phyloP scores from a whole-genome alignment of 495 filamentous ascomycete species.

The Hypomontagnella monticulosa region DNA sequence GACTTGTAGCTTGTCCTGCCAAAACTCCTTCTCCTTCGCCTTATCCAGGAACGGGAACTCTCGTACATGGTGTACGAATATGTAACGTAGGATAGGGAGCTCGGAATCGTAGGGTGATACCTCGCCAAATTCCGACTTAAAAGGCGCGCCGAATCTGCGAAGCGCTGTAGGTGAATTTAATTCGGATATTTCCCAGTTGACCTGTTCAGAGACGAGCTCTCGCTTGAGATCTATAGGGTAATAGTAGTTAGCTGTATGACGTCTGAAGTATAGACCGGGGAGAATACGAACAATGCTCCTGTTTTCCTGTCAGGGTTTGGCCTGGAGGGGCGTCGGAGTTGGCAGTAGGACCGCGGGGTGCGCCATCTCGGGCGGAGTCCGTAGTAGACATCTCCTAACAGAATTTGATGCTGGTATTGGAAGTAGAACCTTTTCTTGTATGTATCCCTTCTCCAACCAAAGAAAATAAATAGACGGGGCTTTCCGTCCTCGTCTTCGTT shows the following conservation, averaged over 20 bases:
- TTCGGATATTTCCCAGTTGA: slow-evolving; percentile 86
- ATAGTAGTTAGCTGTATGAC: slow-evolving; percentile 42
- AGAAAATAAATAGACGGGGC: slow-evolving; percentile 1
- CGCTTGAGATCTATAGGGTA: slow-evolving; percentile 84
- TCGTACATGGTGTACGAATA: slow-evolving; percentile 97
- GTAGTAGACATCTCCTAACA: slow-evolving; percentile 38
- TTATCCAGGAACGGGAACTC: slow-evolving; percentile 97
- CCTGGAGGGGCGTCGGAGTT: slow-evolving; percentile 35
- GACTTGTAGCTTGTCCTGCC: slow-evolving; percentile 97
- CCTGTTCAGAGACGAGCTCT: slow-evolving; percentile 90
- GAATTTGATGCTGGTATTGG: slow-evolving; percentile 4
- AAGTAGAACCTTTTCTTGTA: too few species aligned
- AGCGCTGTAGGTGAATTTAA: slow-evolving; percentile 93
- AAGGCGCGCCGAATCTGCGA: slow-evolving; percentile 93
- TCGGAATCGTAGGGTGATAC: slow-evolving; percentile 94
- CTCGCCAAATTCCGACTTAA: slow-evolving; percentile 90
- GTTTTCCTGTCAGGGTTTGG: slow-evolving; percentile 83
- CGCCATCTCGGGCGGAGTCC: slow-evolving; percentile 38
- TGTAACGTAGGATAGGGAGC: slow-evolving; percentile 91
- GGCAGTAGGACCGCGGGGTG: slow-evolving; percentile 24
- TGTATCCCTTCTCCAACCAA: not conserved
- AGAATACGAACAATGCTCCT: slow-evolving; percentile 86
- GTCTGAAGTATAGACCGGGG: not conserved
- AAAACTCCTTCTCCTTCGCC: slow-evolving; percentile 97
- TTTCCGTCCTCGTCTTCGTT: slow-evolving; percentile 2